Evolutionary conservation across 441 rosid species (phyloP).

Genomic region (Hura crepitans): DNA sequence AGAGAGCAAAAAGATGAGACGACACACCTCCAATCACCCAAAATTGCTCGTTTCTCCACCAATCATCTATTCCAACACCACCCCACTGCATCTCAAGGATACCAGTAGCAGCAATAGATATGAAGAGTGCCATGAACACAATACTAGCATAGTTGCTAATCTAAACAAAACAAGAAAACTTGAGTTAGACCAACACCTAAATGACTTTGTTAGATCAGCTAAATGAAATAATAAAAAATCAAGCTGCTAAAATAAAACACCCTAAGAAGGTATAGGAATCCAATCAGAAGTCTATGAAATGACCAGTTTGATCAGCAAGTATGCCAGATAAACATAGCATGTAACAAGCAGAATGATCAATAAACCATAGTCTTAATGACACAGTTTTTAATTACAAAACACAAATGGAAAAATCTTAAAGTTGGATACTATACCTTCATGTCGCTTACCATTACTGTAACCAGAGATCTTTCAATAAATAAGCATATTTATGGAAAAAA

Average conservation of each 20-base stretch:
- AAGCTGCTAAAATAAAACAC: background rate
- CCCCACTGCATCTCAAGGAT: constrained; percentile 98
- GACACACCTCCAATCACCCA: constrained; percentile 99
- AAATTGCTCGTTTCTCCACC: constrained; percentile 99
- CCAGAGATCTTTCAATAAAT: background rate
- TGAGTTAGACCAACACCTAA: background rate
- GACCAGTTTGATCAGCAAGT: background rate
- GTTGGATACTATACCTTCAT: background rate
- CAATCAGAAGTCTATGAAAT: background rate
- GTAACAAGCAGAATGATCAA: background rate
- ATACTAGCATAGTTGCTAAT: constrained; percentile 90
- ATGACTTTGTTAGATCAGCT: background rate
- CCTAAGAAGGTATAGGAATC: background rate
- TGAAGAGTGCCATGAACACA: constrained; percentile 79
- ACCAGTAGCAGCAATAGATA: constrained; percentile 84
- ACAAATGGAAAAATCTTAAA: background rate
- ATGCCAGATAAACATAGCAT: background rate
- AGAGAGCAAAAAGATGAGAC: constrained; percentile 82
- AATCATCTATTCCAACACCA: constrained; percentile 84
- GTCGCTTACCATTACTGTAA: background rate
- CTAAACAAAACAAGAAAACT: constrained; percentile 41
- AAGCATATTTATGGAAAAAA: background rate
- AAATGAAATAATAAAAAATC: background rate
- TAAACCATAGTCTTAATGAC: background rate
- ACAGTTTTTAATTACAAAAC: background rate